Conservation (phyloP, 139 green algal genomes). For the Eudorina sp. region DNA sequence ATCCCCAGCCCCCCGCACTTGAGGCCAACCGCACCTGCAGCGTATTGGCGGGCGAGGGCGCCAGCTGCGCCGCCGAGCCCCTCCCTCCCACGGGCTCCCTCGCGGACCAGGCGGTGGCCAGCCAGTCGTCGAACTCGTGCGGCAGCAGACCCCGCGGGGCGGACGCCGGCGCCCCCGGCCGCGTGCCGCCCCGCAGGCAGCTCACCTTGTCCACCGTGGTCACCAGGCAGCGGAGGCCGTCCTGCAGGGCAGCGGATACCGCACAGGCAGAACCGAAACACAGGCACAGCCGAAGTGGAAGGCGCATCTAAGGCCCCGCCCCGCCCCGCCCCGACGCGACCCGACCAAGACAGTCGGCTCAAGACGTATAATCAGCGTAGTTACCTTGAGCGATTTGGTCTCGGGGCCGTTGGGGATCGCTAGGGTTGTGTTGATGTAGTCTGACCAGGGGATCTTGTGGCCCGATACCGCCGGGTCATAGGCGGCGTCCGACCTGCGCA, state of each 20-base stretch:
- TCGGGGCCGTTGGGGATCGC: slow-evolving; percentile 14
- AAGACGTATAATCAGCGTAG: too few species aligned
- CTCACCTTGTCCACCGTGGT: slow-evolving; percentile 16
- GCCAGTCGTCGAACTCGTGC: slow-evolving; percentile 49
- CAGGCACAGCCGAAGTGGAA: too few species aligned
- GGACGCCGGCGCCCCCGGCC: not conserved
- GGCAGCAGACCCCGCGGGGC: slow-evolving; percentile 41
- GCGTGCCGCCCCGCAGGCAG: slow-evolving; percentile 43
- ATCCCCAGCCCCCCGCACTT: not conserved
- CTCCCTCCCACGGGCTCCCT: too few species aligned
- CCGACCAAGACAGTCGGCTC: too few species aligned
- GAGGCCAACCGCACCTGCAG: slow-evolving; percentile 23
- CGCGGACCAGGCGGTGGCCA: not conserved
- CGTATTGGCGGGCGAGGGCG: not conserved
- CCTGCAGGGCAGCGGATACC: too few species aligned
- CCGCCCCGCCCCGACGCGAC: too few species aligned
- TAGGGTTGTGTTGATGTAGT: not conserved
- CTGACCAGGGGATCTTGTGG: slow-evolving; percentile 31
- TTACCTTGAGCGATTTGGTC: slow-evolving; percentile 13
- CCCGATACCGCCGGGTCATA: slow-evolving; percentile 25
- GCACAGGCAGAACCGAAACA: too few species aligned
- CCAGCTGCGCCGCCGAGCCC: not conserved
- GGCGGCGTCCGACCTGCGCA: slow-evolving; percentile 10
- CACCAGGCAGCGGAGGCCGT: slow-evolving; percentile 25
- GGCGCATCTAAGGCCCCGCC: too few species aligned